Evolutionary conservation across 495 filamentous ascomycete species (phyloP).

Genomic region (Annulohypoxylon nitens): DNA sequence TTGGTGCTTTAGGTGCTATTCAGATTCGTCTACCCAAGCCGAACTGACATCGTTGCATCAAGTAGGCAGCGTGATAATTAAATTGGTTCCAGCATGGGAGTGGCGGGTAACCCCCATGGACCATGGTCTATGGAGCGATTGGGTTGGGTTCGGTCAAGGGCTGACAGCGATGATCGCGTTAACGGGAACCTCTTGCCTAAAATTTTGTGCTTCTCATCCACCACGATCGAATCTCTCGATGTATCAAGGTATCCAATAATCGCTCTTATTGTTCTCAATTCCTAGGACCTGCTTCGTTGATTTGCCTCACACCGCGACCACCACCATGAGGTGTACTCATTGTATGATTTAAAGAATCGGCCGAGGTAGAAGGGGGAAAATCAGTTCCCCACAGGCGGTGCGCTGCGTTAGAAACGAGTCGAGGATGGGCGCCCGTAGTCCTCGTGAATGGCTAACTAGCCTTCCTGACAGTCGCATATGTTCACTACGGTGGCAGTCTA

Average conservation of each 20-base stretch:
- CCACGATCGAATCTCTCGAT: constrained; percentile 12
- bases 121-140: neutral
- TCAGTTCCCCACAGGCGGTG: constrained; percentile 11
- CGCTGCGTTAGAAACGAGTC: constrained; percentile 4
- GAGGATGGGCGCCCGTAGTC: constrained; percentile 27
- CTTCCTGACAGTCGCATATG: constrained; percentile 45
- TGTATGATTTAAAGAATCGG: constrained; percentile 20
- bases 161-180: constrained; percentile 25
- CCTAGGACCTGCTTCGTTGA: neutral
- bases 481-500: constrained; percentile 33
- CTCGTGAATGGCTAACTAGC: constrained; percentile 43
- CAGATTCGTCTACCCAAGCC: neutral
- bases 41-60: constrained; percentile 23
- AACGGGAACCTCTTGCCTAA: constrained; percentile 26
- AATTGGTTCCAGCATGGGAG: constrained; percentile 5
- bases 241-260: neutral
- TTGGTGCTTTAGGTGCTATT: constrained; percentile 17
- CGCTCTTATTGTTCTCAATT: neutral
- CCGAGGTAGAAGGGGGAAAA: constrained; percentile 13
- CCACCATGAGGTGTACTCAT: constrained; percentile 29
- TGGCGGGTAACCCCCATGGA: constrained; percentile 5
- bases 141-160: constrained; percentile 12
- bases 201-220: constrained; percentile 21
- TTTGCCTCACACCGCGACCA: constrained; percentile 3
- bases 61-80: constrained; percentile 7